These are phyloP conservation scores for Fusarium odoratissimum DNA, from an alignment of 2,329 filamentous ascomycete species.

Conservation along the genomic window DNA sequence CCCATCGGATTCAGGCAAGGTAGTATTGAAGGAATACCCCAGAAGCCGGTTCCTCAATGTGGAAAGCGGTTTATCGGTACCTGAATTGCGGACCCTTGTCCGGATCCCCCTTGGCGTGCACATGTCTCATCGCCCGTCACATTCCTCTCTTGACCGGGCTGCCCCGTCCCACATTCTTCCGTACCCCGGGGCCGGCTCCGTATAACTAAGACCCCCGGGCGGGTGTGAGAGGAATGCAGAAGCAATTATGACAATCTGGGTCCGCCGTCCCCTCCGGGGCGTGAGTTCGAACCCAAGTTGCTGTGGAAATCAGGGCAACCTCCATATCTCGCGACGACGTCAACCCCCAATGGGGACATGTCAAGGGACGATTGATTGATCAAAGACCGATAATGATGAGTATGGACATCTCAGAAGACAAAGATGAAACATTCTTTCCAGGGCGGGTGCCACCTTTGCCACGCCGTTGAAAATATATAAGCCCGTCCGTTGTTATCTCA, in stretches of 20 bases:
- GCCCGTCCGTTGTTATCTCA: slow-evolving; percentile 31
- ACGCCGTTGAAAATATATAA: slow-evolving; percentile 38
- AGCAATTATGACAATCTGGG: slow-evolving; percentile 26
- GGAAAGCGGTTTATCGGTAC: slow-evolving; percentile 19
- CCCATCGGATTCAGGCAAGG: slow-evolving; percentile 28
- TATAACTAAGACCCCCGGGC: slow-evolving; percentile 18
- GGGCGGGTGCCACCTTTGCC: slow-evolving; percentile 26
- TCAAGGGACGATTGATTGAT: slow-evolving; percentile 9
- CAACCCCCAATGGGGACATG: slow-evolving; percentile 18
- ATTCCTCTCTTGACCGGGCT: slow-evolving; percentile 37
- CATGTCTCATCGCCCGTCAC: slow-evolving; percentile 38
- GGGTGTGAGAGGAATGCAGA: slow-evolving; percentile 41
- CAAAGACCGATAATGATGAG: slow-evolving; percentile 19
- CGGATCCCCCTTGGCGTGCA: slow-evolving; percentile 5
- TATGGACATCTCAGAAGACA: slow-evolving; percentile 15
- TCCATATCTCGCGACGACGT: slow-evolving; percentile 28
- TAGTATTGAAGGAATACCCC: slow-evolving; percentile 27
- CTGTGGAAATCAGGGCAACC: slow-evolving; percentile 34
- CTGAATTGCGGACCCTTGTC: slow-evolving; percentile 18
- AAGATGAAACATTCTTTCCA: slow-evolving; percentile 30
- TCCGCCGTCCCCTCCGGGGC: slow-evolving; percentile 10
- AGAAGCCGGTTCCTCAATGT: slow-evolving; percentile 22
- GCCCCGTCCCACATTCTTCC: slow-evolving; percentile 42
- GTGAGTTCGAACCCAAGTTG: slow-evolving; percentile 27
- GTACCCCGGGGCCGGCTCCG: slow-evolving; percentile 38